Evolutionary conservation across 2,329 filamentous ascomycete species (phyloP).

Genomic region (Alternaria alternata): DNA sequence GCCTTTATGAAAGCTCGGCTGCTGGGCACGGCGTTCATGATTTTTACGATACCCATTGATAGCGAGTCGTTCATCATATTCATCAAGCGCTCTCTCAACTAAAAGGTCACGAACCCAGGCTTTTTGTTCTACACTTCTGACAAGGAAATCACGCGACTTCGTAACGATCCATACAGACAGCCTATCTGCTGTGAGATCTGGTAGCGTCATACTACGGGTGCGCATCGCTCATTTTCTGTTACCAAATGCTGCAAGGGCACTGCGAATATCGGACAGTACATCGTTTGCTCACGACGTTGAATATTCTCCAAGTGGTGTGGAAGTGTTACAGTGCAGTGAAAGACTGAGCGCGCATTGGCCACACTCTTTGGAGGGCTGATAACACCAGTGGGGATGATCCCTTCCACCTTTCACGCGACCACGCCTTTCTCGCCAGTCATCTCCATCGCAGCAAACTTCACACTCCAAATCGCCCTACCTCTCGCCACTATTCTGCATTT

Average conservation of each 20-base stretch:
- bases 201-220: neutral
- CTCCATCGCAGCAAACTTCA: neutral
- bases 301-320: neutral
- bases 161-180: neutral
- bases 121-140: no score
- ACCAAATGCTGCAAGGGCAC: neutral
- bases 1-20: neutral
- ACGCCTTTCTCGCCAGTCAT: neutral
- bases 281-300: neutral
- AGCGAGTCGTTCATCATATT: neutral
- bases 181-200: neutral
- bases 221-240: neutral
- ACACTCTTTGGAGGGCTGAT: neutral
- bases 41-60: conserved; percentile 14
- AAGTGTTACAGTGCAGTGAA: neutral
- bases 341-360: neutral
- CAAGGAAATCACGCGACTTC: neutral
- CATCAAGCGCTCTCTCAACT: neutral
- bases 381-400: neutral
- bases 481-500: neutral
- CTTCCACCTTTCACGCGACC: neutral
- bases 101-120: neutral
- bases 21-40: neutral
- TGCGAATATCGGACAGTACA: neutral
- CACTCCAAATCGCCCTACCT: neutral